Evolutionary conservation across 306 rosid genomes (phyloP).

Genomic region (Corylus americana): DNA sequence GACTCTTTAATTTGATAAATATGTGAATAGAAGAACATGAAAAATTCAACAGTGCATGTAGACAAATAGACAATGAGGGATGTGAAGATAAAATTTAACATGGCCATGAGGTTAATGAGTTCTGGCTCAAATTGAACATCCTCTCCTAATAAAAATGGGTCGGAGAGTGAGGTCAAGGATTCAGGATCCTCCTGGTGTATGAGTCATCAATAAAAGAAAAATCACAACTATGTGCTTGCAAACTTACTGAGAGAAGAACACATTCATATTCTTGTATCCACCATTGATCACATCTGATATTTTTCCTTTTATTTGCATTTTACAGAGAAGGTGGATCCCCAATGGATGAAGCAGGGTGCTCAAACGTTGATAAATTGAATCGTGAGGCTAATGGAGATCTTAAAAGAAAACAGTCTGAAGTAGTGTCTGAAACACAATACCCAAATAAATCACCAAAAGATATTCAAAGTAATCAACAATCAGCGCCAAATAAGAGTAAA

Average conservation of each 20-base stretch:
- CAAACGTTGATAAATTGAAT: slow-evolving; percentile 21
- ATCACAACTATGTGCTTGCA: neutral
- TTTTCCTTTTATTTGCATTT: slow-evolving; percentile 27
- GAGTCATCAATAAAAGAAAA: neutral
- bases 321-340: slow-evolving; percentile 59
- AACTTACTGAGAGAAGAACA: neutral
- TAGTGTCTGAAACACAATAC: slow-evolving; percentile 38
- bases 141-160: neutral
- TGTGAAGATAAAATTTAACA: neutral
- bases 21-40: neutral
- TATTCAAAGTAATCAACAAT: slow-evolving; percentile 35
- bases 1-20: neutral
- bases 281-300: neutral
- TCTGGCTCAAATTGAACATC: neutral
- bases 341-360: slow-evolving; percentile 40
- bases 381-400: slow-evolving; percentile 41
- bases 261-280: neutral
- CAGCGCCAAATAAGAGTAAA: slow-evolving; percentile 39
- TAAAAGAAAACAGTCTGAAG: slow-evolving; percentile 65
- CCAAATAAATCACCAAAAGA: slow-evolving; percentile 57
- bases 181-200: neutral
- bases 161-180: neutral
- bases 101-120: neutral
- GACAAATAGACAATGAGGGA: neutral
- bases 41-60: neutral